Conservation (phyloP, 1,284 basidiomycete species). For the Athelia psychrophila region DNA sequence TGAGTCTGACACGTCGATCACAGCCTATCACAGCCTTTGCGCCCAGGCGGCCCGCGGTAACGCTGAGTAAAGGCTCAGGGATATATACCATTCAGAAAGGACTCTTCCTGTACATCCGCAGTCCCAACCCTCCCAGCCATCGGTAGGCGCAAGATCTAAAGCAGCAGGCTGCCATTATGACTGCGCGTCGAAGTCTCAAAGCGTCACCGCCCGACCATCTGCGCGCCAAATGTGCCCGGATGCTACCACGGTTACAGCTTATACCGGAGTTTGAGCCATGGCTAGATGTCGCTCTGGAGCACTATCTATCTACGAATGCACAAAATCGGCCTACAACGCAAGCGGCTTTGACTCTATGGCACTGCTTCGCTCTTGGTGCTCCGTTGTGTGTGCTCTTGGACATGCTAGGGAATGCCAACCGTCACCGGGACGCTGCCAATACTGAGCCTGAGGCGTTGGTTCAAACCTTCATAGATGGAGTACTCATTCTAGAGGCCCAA, state of each 20-base stretch:
- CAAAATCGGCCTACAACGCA: background rate
- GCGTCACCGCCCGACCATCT: constrained; percentile 28
- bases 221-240: constrained; percentile 31
- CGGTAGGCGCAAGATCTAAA: no score
- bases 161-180: no score
- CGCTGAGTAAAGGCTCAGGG: no score
- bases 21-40: no score
- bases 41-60: no score
- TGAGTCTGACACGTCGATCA: no score
- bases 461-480: constrained; percentile 29
- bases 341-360: constrained; percentile 23
- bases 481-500: constrained; percentile 32
- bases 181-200: no score
- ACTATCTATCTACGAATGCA: constrained; percentile 17
- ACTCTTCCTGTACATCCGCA: no score
- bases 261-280: constrained; percentile 34
- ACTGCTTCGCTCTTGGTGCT: constrained; percentile 33
- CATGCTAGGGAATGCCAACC: constrained; percentile 28
- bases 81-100: no score
- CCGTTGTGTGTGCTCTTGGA: constrained; percentile 33
- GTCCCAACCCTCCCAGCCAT: no score
- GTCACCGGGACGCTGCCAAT: constrained; percentile 21
- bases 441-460: constrained; percentile 26
- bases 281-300: constrained; percentile 25
- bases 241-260: constrained; percentile 32